Evolutionary conservation across 768 basidiomycete species (phyloP).

Genomic region (Aureoboletus auriporus): DNA sequence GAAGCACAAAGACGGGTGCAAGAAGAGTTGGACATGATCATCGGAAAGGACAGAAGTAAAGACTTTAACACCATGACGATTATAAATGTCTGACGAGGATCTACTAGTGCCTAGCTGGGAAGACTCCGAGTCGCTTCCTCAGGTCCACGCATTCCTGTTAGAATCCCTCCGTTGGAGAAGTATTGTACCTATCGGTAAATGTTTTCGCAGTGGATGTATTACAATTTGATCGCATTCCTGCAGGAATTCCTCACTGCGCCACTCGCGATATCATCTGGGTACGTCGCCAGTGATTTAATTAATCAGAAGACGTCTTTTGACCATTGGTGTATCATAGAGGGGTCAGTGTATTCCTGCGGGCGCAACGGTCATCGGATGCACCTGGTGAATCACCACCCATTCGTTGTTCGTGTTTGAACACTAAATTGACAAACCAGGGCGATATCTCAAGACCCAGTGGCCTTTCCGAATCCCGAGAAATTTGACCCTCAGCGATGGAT

Average conservation of each 20-base stretch:
- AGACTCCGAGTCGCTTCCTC: constrained; percentile 30
- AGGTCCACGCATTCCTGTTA: constrained; percentile 32
- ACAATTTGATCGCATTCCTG: neutral
- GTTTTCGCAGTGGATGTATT: neutral
- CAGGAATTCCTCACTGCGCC: constrained; percentile 54
- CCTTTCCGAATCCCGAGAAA: constrained; percentile 34
- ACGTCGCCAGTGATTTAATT: neutral
- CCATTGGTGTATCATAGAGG: constrained; percentile 2
- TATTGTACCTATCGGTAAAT: constrained; percentile 22
- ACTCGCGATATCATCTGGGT: constrained; percentile 64
- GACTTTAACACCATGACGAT: neutral
- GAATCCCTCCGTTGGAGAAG: constrained; percentile 37
- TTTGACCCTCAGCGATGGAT: constrained; percentile 60
- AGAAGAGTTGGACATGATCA: constrained; percentile 48
- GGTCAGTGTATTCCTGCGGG: constrained; percentile 23
- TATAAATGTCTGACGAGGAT: neutral
- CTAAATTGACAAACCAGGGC: constrained; percentile 9
- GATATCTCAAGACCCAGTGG: constrained; percentile 20
- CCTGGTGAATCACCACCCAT: constrained; percentile 7
- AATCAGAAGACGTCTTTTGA: constrained; percentile 28
- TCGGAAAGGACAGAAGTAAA: constrained; percentile 36
- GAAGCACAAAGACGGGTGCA: constrained; percentile 47
- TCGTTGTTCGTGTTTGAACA: neutral
- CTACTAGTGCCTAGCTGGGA: constrained; percentile 33
- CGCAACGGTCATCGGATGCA: constrained; percentile 18